These are phyloP conservation scores for Escovopsis sp. DNA, from an alignment of 2,329 filamentous ascomycete species.

Conservation along the genomic window DNA sequence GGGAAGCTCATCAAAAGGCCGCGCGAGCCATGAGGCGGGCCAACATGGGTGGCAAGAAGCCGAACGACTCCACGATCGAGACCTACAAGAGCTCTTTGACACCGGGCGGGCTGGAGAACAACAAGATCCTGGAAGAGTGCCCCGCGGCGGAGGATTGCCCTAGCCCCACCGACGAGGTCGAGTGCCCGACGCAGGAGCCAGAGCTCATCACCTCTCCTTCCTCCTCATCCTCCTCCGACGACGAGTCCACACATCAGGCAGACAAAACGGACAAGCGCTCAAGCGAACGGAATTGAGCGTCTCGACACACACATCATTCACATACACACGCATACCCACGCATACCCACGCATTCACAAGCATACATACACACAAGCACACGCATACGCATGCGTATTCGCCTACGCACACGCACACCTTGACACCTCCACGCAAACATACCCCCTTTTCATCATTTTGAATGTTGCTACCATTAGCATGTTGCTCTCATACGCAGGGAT, in stretches of 20 bases:
- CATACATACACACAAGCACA: no score
- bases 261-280: not conserved
- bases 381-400: no score
- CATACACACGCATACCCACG: not conserved
- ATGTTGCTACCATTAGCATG: conserved; percentile 1
- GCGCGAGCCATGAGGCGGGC: conserved; percentile 29
- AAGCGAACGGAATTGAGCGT: not conserved
- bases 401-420: no score
- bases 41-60: conserved; percentile 28
- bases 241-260: conserved; percentile 6
- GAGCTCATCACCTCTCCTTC: conserved; percentile 14
- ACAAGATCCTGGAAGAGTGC: no score
- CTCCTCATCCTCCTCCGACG: conserved; percentile 20
- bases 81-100: conserved; percentile 29
- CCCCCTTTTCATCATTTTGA: no score
- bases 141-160: no score
- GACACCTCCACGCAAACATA: no score
- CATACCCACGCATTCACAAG: no score
- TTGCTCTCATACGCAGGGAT: not conserved
- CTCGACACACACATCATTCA: not conserved
- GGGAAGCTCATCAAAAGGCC: conserved; percentile 21
- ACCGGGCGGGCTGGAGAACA: conserved; percentile 11
- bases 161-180: conserved; percentile 8
- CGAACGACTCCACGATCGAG: conserved; percentile 27
- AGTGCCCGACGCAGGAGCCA: conserved; percentile 12